Evolutionary conservation across 2,329 filamentous ascomycete species (phyloP), one percentile per base, ranked within the genome.

Genomic region (Scedosporium apiospermum): DNA sequence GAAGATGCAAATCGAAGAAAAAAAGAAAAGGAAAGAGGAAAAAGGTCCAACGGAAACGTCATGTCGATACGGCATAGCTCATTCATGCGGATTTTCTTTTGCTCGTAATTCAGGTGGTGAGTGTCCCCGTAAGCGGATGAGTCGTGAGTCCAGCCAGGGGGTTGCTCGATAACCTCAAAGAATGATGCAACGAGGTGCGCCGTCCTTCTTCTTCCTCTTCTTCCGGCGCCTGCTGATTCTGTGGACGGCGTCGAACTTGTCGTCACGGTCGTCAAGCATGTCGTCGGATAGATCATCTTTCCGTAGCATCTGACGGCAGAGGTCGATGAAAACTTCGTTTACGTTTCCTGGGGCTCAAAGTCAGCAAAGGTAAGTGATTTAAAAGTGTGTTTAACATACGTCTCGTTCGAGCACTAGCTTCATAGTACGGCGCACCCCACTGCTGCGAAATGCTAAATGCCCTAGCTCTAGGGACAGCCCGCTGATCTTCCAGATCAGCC

Each of bases 381-480:
- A 16, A 23, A 38, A 18, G 14, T 38, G 53, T 44, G 42, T 60
- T 49, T 55, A 64, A 74, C 81, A 71, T 72, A 90, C 71, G 90
- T 70, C 88, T 82, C 68, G 90, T 87, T 66, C 92, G 82, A 60
- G 92, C 92, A 66, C 89, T 93, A 42, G 92, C 89, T 77, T 96
- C 92, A 71, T 96, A 96, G 73, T 96, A 96, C 0, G 92, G 92
- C 42, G 90, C 90, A 21, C 88, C 88, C 92, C 92, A 96, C 70
- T 83, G 84, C 71, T 95, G 90, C n/a, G 90, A 92, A 66, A 96
- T 83, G 38, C 88, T 83, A 71, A 96, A 96, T 4, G 90, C 92
- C 68, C 87, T 87, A 65, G 89, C 88, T 60, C 91, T 84, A 12
- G 88, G 86, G 7, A 96, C 89, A 21, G 83, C 84, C 34, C 91